Evolutionary conservation across 2,329 filamentous ascomycete genomes (phyloP).

Genomic region (Trichophyton mentagrophytes): DNA sequence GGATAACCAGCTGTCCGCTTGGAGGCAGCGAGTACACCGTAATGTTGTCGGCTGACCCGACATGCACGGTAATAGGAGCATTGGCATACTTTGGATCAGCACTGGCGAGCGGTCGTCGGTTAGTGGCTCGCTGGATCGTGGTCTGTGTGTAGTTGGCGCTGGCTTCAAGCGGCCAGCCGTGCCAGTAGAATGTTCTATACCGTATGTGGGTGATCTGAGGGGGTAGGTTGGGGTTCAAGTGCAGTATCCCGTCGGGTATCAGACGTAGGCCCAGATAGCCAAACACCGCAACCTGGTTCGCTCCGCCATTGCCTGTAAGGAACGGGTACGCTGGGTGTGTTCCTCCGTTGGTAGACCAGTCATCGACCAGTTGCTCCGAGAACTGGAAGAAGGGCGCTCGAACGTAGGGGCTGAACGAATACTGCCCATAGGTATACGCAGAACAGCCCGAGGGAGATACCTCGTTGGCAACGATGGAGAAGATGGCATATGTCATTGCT

Average conservation of each 20-base stretch:
- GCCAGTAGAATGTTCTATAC: constrained; percentile 55
- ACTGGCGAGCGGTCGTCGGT: constrained; percentile 33
- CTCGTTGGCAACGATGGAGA: constrained; percentile 53
- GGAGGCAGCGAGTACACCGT: constrained; percentile 36
- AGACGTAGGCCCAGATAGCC: constrained; percentile 55
- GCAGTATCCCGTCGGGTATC: constrained; percentile 44
- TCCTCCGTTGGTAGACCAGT: constrained; percentile 48
- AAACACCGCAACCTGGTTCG: constrained; percentile 54
- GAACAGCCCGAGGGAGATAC: constrained; percentile 55
- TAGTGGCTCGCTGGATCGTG: constrained; percentile 41
- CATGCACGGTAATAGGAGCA: constrained; percentile 45
- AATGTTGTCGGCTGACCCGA: constrained; percentile 36
- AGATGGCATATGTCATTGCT: constrained; percentile 61
- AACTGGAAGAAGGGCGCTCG: constrained; percentile 58
- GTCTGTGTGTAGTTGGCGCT: constrained; percentile 54
- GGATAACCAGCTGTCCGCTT: constrained; percentile 41
- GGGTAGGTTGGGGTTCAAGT: constrained; percentile 52
- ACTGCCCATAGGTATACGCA: constrained; percentile 54
- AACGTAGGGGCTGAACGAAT: constrained; percentile 50
- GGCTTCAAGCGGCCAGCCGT: constrained; percentile 50
- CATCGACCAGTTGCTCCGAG: constrained; percentile 55
- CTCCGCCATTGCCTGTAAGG: constrained; percentile 56
- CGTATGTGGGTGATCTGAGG: constrained; percentile 50
- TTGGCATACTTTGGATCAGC: constrained; percentile 45
- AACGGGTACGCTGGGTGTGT: constrained; percentile 60